Conservation (phyloP, 768 basidiomycete genomes). For the Leccinum broughii region DNA sequence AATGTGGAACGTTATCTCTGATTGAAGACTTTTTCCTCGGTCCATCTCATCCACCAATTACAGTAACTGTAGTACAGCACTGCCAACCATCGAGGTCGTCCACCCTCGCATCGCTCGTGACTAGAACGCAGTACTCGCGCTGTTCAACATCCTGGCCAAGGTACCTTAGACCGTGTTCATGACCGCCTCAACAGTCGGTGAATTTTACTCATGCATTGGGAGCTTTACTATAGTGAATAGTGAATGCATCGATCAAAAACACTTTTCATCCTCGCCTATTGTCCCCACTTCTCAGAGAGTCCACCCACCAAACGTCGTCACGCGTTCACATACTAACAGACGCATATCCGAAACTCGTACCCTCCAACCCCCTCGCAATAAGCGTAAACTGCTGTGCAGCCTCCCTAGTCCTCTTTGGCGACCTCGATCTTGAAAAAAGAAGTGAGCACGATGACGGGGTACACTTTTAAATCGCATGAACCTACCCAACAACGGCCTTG, state of each 20-base stretch:
- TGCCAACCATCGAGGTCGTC: background rate
- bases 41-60: too few relatives aligned
- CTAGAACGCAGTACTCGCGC: too few relatives aligned
- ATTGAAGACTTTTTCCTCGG: too few relatives aligned
- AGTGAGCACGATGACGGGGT: background rate
- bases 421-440: constrained; percentile 50
- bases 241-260: background rate
- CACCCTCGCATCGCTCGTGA: too few relatives aligned
- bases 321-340: constrained; percentile 48
- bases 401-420: constrained; percentile 71
- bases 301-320: background rate
- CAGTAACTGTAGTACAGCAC: too few relatives aligned
- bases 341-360: constrained; percentile 83
- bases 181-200: too few relatives aligned
- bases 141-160: too few relatives aligned
- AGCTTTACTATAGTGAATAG: background rate
- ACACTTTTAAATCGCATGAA: background rate
- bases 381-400: constrained; percentile 88
- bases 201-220: too few relatives aligned
- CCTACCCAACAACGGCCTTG: constrained; percentile 67
- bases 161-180: background rate
- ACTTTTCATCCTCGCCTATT: background rate
- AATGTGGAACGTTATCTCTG: too few relatives aligned
- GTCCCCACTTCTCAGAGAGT: too few relatives aligned
- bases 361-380: constrained; percentile 80